Conservation (phyloP, 345 rosid genomes). For the Citrus glauca region DNA sequence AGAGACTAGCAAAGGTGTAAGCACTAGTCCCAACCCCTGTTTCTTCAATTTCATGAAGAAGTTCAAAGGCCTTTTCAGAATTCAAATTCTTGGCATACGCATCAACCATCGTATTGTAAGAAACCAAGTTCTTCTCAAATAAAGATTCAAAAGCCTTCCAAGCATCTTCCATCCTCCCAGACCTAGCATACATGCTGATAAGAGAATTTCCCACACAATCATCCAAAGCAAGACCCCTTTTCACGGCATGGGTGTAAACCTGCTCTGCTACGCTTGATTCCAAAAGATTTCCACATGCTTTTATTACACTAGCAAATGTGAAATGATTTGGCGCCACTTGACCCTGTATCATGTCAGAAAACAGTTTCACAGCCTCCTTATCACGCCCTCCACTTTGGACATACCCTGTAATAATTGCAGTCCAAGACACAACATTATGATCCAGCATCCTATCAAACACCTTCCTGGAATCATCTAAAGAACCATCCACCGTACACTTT, state of each 20-base stretch:
- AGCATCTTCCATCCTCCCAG: slow-evolving; percentile 60
- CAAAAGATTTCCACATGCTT: slow-evolving; percentile 59
- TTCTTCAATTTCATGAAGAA: slow-evolving; percentile 40
- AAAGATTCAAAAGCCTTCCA: slow-evolving; percentile 55
- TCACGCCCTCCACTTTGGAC: slow-evolving; percentile 31
- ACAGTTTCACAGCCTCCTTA: slow-evolving; percentile 49
- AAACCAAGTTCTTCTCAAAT: slow-evolving; percentile 57
- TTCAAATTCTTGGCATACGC: slow-evolving; percentile 47
- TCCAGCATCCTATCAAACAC: slow-evolving; percentile 61
- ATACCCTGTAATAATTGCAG: slow-evolving; percentile 60
- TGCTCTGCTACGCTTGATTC: slow-evolving; percentile 42
- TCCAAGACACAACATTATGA: slow-evolving; percentile 72
- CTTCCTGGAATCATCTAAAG: slow-evolving; percentile 47
- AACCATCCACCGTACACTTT: slow-evolving; percentile 47
- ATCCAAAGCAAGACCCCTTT: slow-evolving; percentile 49
- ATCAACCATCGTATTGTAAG: slow-evolving; percentile 51
- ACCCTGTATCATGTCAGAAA: slow-evolving; percentile 51
- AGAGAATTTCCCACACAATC: slow-evolving; percentile 64
- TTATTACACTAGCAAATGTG: slow-evolving; percentile 59
- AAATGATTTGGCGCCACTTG: slow-evolving; percentile 54
- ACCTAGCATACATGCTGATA: slow-evolving; percentile 59
- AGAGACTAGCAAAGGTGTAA: slow-evolving; percentile 62
- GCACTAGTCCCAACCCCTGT: slow-evolving; percentile 41
- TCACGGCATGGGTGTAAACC: slow-evolving; percentile 45
- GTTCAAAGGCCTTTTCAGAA: slow-evolving; percentile 41